These are phyloP conservation scores for Orbilia blumenaviensis DNA, from an alignment of 2,329 filamentous ascomycete species.

Conservation along the genomic window DNA sequence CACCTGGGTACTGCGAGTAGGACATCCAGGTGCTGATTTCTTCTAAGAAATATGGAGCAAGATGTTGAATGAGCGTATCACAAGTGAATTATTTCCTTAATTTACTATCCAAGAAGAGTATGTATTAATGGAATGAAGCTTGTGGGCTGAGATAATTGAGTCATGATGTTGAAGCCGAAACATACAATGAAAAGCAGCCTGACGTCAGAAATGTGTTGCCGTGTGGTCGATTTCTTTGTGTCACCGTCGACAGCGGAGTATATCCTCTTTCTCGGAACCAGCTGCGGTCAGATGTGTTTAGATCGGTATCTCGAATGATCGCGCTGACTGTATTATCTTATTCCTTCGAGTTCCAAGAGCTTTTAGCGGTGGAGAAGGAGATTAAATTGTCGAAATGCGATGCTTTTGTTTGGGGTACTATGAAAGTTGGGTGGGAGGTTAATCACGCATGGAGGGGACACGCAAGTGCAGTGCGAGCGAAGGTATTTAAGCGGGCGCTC, in stretches of 20 bases:
- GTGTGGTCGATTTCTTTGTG: conserved; percentile 19
- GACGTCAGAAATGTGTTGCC: conserved; percentile 31
- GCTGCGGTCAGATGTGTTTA: neutral
- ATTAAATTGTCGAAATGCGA: neutral
- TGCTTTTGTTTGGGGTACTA: neutral
- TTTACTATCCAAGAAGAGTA: neutral
- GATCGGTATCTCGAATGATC: neutral
- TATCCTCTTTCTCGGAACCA: neutral
- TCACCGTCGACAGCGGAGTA: conserved; percentile 7
- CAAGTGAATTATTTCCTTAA: neutral
- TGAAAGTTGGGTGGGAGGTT: neutral
- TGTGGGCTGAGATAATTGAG: neutral
- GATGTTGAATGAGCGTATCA: neutral
- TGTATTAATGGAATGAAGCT: neutral
- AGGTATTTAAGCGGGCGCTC: conserved; percentile 40
- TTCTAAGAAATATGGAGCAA: neutral
- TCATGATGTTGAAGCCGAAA: neutral
- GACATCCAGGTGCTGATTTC: conserved; percentile 28
- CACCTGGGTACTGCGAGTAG: conserved; percentile 35
- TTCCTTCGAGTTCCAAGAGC: neutral
- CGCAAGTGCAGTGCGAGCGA: conserved; percentile 8
- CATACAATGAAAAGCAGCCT: neutral
- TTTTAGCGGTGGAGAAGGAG: neutral
- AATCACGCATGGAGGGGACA: conserved; percentile 43
- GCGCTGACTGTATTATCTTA: neutral